Conservation (phyloP, 2,329 filamentous ascomycete genomes). For the Trichoderma hamatum region DNA sequence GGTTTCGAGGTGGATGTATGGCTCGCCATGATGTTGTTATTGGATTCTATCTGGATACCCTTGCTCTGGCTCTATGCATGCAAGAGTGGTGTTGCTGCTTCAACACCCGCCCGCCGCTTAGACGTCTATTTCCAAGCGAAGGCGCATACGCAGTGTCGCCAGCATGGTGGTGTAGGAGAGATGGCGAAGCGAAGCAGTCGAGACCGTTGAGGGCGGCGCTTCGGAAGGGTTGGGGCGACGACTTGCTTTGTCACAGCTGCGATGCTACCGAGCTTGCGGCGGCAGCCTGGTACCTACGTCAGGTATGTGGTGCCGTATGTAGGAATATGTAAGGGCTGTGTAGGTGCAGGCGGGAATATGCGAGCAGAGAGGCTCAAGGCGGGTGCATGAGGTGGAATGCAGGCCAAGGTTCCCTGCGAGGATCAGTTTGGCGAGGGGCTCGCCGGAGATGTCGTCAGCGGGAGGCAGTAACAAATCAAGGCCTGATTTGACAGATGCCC, state of each 20-base stretch:
- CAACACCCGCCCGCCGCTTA: conserved; percentile 17
- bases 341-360: conserved; percentile 24
- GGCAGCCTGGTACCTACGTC: no score
- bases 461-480: neutral
- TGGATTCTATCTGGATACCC: neutral
- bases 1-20: conserved; percentile 37
- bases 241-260: conserved; percentile 10
- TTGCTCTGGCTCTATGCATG: conserved; percentile 6
- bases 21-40: conserved; percentile 36
- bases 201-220: neutral
- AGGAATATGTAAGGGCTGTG: conserved; percentile 2
- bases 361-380: conserved; percentile 15
- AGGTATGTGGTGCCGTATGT: neutral
- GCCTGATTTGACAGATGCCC: conserved; percentile 23
- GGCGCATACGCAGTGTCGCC: conserved; percentile 17
- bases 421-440: conserved; percentile 26
- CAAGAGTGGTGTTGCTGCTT: neutral
- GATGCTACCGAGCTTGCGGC: neutral
- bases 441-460: conserved; percentile 27
- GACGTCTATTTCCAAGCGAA: conserved; percentile 22
- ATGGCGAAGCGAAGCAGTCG: neutral
- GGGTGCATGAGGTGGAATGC: conserved; percentile 19
- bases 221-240: neutral
- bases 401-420: conserved; percentile 4
- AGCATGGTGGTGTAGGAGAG: conserved; percentile 15